These are phyloP conservation scores for Strobilomyces confusus DNA, from an alignment of 768 basidiomycete species.

Conservation along the genomic window DNA sequence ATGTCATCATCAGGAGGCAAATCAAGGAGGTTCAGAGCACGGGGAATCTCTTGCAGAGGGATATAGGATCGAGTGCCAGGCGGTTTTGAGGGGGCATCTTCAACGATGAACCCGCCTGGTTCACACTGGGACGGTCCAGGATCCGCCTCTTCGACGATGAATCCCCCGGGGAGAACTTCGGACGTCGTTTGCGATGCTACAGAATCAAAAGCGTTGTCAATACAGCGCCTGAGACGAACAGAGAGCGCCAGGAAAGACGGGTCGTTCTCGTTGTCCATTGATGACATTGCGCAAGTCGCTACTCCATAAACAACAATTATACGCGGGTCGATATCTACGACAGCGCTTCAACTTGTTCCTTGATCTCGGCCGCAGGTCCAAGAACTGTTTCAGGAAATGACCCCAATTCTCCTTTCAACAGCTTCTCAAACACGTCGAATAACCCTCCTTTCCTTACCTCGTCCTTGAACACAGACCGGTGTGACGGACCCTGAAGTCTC, in stretches of 20 bases:
- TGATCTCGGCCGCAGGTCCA: constrained; percentile 47
- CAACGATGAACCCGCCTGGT: constrained; percentile 31
- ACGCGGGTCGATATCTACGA: not conserved
- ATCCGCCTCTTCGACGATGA: constrained; percentile 27
- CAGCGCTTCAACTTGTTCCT: constrained; percentile 39
- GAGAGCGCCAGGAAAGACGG: constrained; percentile 42
- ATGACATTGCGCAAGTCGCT: constrained; percentile 9
- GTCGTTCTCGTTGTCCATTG: constrained; percentile 14
- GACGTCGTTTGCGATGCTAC: constrained; percentile 10
- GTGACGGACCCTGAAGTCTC: constrained; percentile 39
- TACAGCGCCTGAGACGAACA: constrained; percentile 36
- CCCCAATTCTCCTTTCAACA: constrained; percentile 42
- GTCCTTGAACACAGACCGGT: constrained; percentile 41
- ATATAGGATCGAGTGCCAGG: constrained; percentile 34
- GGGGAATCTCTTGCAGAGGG: constrained; percentile 52
- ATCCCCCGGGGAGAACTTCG: constrained; percentile 30
- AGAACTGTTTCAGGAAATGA: constrained; percentile 37
- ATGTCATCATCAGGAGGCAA: constrained; percentile 72
- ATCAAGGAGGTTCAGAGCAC: constrained; percentile 59
- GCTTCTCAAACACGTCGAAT: constrained; percentile 44
- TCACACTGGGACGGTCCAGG: constrained; percentile 14
- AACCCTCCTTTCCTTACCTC: constrained; percentile 55
- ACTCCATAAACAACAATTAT: not conserved
- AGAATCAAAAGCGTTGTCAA: constrained; percentile 51
- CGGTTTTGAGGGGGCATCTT: constrained; percentile 16